phyloP scores from a whole-genome alignment of 192 early-diverging fungal species.

The Piromyces sp. region DNA sequence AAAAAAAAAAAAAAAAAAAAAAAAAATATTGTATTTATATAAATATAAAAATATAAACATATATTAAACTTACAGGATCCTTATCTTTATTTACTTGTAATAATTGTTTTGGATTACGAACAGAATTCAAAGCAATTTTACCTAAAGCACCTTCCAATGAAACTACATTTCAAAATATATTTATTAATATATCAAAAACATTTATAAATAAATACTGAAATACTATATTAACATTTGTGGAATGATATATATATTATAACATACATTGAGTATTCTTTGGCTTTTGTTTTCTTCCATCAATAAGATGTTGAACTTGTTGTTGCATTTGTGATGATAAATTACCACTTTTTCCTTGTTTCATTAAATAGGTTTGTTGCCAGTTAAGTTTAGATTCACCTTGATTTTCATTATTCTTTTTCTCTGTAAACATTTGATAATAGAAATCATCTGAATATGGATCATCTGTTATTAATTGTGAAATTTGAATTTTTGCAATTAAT shows the following conservation, averaged over 20 bases:
- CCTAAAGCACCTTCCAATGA: conserved; percentile 87
- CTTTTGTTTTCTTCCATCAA: conserved; percentile 74
- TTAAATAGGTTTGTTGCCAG: conserved; percentile 27
- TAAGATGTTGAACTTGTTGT: conserved; percentile 88
- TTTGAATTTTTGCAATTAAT: conserved; percentile 79
- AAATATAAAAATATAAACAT: too few relatives aligned
- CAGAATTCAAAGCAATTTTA: conserved; percentile 77
- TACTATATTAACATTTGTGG: too few relatives aligned
- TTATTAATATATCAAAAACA: too few relatives aligned
- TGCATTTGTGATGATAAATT: conserved; percentile 45
- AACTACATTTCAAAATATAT: conserved; percentile 19
- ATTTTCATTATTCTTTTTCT: background rate
- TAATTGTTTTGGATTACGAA: conserved; percentile 72
- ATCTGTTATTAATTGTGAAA: conserved; percentile 81
- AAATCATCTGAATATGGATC: conserved; percentile 90
- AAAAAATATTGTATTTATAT: background rate
- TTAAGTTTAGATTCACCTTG: conserved; percentile 6
- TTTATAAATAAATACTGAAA: too few relatives aligned
- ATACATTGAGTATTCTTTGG: conserved; percentile 66
- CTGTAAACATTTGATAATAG: conserved; percentile 38
- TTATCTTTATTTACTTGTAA: conserved; percentile 44
- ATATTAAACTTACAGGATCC: background rate
- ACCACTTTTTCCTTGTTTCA: conserved; percentile 7
- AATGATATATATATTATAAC: too few relatives aligned
- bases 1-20: background rate